Percentiles rank a stretch among this genome's conserved stretches.
Conservation (phyloP, 805 yeast species). For the Nakazawaea peltata region DNA sequence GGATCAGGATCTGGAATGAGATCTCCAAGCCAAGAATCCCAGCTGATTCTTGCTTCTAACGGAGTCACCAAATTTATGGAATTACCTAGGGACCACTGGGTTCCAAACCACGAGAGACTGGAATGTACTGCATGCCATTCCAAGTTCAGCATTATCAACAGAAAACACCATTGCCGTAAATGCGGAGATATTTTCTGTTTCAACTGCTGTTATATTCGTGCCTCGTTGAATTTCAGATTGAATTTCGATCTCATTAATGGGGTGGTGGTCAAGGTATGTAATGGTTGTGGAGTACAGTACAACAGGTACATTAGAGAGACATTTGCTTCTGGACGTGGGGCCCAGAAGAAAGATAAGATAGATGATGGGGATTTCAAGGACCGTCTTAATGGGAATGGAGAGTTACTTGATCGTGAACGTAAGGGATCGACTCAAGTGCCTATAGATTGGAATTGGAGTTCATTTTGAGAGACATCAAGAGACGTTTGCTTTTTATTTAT, state of each 20-base stretch:
- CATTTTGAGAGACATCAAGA: constrained; percentile 34
- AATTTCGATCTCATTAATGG: constrained; percentile 22
- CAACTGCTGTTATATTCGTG: constrained; percentile 20
- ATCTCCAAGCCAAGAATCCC: background rate
- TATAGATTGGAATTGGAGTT: constrained; percentile 47
- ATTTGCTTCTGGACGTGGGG: constrained; percentile 17
- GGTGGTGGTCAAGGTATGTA: constrained; percentile 21
- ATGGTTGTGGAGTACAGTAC: constrained; percentile 27
- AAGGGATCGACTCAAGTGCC: constrained; percentile 20
- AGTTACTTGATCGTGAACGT: too few species aligned
- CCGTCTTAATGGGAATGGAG: too few species aligned
- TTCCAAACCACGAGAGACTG: constrained; percentile 29
- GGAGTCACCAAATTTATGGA: constrained; percentile 18
- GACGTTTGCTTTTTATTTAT: too few species aligned
- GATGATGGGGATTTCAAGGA: constrained; percentile 4
- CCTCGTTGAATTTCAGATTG: constrained; percentile 25
- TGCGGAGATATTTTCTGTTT: constrained; percentile 42
- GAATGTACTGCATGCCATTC: constrained; percentile 27
- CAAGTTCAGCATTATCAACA: constrained; percentile 19
- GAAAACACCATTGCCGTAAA: constrained; percentile 44
- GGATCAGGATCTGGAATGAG: background rate
- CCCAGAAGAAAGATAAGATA: constrained; percentile 13
- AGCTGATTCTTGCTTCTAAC: background rate
- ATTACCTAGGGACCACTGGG: constrained; percentile 48
- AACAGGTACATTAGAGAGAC: constrained; percentile 16